Evolutionary conservation across 2,329 filamentous ascomycete genomes (phyloP).

Genomic region (Paramyrothecium roridum): DNA sequence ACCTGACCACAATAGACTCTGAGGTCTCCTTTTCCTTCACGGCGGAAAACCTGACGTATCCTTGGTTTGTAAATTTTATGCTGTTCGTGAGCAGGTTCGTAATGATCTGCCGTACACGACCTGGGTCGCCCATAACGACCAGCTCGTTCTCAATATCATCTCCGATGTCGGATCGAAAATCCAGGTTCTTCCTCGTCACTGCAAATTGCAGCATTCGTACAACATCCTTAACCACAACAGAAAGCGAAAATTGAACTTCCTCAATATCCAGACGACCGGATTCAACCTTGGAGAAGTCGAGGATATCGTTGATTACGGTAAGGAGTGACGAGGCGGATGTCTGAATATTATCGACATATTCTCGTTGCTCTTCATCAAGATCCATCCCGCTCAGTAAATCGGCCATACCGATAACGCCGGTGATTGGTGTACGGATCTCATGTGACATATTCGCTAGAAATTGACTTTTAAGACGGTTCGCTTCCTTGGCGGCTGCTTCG

Average conservation of each 20-base stretch:
- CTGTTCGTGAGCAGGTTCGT: slow-evolving; percentile 76
- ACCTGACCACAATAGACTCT: slow-evolving; percentile 65
- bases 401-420: slow-evolving; percentile 77
- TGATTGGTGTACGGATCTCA: slow-evolving; percentile 75
- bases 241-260: slow-evolving; percentile 75
- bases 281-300: slow-evolving; percentile 86
- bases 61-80: slow-evolving; percentile 71
- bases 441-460: slow-evolving; percentile 83
- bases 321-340: slow-evolving; percentile 77
- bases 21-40: slow-evolving; percentile 59
- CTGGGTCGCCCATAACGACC: slow-evolving; percentile 83
- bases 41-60: slow-evolving; percentile 65
- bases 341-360: slow-evolving; percentile 75
- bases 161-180: slow-evolving; percentile 64
- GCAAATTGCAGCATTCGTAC: slow-evolving; percentile 86
- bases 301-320: slow-evolving; percentile 86
- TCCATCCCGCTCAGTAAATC: slow-evolving; percentile 69
- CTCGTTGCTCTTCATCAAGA: slow-evolving; percentile 66
- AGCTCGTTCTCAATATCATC: slow-evolving; percentile 62
- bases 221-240: slow-evolving; percentile 72
- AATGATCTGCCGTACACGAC: slow-evolving; percentile 78
- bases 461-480: slow-evolving; percentile 75
- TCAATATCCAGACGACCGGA: slow-evolving; percentile 75
- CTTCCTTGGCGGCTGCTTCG: slow-evolving; percentile 75
- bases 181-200: slow-evolving; percentile 74